Evolutionary conservation across 1,284 basidiomycete species (phyloP).

Genomic region (Testicularia cyperi): DNA sequence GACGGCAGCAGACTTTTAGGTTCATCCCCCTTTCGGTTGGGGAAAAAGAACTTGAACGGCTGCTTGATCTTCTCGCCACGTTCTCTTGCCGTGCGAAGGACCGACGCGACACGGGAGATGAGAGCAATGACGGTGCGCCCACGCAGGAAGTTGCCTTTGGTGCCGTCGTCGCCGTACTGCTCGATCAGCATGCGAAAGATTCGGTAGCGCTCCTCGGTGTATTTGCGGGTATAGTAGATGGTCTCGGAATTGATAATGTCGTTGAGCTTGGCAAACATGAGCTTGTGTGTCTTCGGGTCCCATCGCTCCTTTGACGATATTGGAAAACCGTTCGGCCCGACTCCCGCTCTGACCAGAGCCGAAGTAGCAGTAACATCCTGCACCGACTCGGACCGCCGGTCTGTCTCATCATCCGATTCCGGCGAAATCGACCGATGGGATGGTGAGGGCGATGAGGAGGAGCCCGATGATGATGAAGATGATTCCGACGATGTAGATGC

Average conservation of each 20-base stretch:
- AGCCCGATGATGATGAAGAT: not conserved
- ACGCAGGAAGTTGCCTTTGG: slow-evolving; percentile 25
- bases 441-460: slow-evolving; percentile 4
- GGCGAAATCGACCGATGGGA: too few species aligned
- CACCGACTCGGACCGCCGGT: slow-evolving; percentile 17
- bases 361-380: slow-evolving; percentile 25
- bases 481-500: slow-evolving; percentile 3
- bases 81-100: slow-evolving; percentile 16
- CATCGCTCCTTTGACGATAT: slow-evolving; percentile 30
- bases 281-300: slow-evolving; percentile 25
- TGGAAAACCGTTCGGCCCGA: slow-evolving; percentile 16
- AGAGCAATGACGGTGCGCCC: slow-evolving; percentile 23
- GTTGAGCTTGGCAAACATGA: slow-evolving; percentile 39
- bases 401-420: too few species aligned
- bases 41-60: slow-evolving; percentile 36
- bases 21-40: slow-evolving; percentile 18
- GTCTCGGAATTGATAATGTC: slow-evolving; percentile 28
- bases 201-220: slow-evolving; percentile 26
- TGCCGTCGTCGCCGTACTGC: slow-evolving; percentile 27
- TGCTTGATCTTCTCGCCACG: slow-evolving; percentile 31
- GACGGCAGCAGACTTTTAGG: too few species aligned
- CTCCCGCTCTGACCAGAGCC: slow-evolving; percentile 12
- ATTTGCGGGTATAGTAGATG: slow-evolving; percentile 22
- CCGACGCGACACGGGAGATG: slow-evolving; percentile 17
- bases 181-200: slow-evolving; percentile 30